phyloP scores from a whole-genome alignment of 108 stramenopile species.

The Aurantiochytrium sp. region DNA sequence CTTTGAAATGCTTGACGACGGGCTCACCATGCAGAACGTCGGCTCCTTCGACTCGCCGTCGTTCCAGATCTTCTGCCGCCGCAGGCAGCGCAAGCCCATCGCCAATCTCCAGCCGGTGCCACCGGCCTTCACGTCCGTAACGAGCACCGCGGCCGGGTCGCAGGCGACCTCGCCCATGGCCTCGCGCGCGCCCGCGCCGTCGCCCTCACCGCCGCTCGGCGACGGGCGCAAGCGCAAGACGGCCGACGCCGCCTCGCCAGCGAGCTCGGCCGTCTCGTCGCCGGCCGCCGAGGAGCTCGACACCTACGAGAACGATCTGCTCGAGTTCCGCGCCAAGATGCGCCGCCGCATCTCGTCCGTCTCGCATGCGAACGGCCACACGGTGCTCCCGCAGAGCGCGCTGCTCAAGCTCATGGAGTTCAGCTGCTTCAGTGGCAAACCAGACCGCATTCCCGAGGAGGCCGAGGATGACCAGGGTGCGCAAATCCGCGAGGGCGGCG shows the following conservation, averaged over 20 bases:
- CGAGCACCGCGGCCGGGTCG: too few relatives aligned
- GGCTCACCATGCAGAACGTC: neutral
- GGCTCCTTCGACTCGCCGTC: neutral
- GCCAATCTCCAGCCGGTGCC: neutral
- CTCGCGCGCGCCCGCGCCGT: neutral
- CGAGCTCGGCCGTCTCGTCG: neutral
- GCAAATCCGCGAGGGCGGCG: neutral
- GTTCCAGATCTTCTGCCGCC: slow-evolving; percentile 3
- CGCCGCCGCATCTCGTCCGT: neutral
- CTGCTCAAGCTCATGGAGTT: slow-evolving; percentile 4
- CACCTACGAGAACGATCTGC: neutral
- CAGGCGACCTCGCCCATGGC: neutral
- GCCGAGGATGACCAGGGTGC: neutral
- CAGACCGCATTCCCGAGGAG: neutral
- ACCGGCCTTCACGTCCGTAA: neutral
- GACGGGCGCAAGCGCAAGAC: neutral
- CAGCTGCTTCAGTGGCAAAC: neutral
- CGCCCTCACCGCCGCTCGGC: neutral
- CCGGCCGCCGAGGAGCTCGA: neutral
- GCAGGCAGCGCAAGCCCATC: neutral
- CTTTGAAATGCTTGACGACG: neutral
- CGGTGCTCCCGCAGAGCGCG: neutral
- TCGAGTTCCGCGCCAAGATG: neutral
- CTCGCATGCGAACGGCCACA: neutral
- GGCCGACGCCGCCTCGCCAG: neutral